Evolutionary conservation across 2,329 filamentous ascomycete species (phyloP).

Genomic region (Colletotrichum karsti): DNA sequence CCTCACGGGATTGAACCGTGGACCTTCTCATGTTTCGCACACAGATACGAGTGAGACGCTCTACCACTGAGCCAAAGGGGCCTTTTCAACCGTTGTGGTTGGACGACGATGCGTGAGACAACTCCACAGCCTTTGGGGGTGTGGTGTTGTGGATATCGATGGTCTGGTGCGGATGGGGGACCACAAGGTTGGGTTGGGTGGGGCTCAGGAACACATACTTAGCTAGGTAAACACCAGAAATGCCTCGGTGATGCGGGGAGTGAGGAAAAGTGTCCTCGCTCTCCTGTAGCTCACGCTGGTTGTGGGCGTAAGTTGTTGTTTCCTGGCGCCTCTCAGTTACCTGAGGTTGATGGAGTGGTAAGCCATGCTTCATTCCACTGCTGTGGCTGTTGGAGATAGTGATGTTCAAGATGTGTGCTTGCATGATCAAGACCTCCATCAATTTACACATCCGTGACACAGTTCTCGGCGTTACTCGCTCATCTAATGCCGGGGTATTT

Average conservation of each 20-base stretch:
- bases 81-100: neutral
- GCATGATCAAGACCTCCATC: too few species aligned
- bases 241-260: too few species aligned
- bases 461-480: too few species aligned
- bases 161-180: neutral
- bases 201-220: neutral
- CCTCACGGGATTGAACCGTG: constrained; percentile 29
- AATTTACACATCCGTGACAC: too few species aligned
- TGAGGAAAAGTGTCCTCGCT: too few species aligned
- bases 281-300: too few species aligned
- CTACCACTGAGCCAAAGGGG: constrained; percentile 29
- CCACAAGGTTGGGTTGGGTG: neutral
- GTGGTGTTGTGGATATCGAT: neutral
- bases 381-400: too few species aligned
- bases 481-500: neutral
- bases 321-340: too few species aligned
- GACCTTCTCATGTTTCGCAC: constrained; percentile 19
- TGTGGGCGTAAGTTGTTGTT: too few species aligned
- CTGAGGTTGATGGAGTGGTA: too few species aligned
- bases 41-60: constrained; percentile 23
- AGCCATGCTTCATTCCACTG: too few species aligned
- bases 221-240: neutral
- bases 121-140: neutral
- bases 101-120: neutral
- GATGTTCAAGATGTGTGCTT: too few species aligned